Conservation (phyloP, 1,139 yeast species). For the Candida pseudoviswanathii region DNA sequence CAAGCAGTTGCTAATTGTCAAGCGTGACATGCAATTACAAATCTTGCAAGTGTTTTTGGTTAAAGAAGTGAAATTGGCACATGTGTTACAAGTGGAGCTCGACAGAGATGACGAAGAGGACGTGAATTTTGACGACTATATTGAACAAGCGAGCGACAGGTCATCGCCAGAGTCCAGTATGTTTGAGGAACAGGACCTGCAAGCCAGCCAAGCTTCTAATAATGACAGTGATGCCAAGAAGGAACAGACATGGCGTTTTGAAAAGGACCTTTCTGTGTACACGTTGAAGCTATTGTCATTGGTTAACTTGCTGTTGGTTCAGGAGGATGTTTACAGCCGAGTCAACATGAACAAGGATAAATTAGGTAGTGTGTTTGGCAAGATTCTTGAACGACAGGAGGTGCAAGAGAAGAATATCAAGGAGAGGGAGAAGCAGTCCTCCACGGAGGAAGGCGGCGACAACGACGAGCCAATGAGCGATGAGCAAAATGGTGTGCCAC, state of each 20-base stretch:
- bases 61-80: conserved; percentile 37
- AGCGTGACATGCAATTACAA: conserved; percentile 25
- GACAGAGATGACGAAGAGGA: conserved; percentile 62
- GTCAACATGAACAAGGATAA: conserved; percentile 47
- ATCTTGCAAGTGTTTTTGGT: conserved; percentile 33
- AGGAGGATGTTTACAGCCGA: conserved; percentile 34
- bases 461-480: neutral
- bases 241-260: conserved; percentile 33
- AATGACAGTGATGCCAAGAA: conserved; percentile 10
- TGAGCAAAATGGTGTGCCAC: no score
- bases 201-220: conserved; percentile 6
- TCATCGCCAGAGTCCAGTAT: conserved; percentile 14
- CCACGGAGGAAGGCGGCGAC: neutral
- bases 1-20: conserved; percentile 21
- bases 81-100: conserved; percentile 33
- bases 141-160: conserved; percentile 18
- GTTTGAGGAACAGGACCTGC: conserved; percentile 20
- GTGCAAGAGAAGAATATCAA: conserved; percentile 10
- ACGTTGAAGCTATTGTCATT: conserved; percentile 53
- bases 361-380: conserved; percentile 46
- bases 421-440: conserved; percentile 2
- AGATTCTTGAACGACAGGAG: conserved; percentile 26
- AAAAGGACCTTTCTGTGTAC: conserved; percentile 52
- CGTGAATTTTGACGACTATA: conserved; percentile 50
- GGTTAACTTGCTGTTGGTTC: conserved; percentile 40